Conservation (phyloP, 805 yeast species). For the Pichia exigua region DNA sequence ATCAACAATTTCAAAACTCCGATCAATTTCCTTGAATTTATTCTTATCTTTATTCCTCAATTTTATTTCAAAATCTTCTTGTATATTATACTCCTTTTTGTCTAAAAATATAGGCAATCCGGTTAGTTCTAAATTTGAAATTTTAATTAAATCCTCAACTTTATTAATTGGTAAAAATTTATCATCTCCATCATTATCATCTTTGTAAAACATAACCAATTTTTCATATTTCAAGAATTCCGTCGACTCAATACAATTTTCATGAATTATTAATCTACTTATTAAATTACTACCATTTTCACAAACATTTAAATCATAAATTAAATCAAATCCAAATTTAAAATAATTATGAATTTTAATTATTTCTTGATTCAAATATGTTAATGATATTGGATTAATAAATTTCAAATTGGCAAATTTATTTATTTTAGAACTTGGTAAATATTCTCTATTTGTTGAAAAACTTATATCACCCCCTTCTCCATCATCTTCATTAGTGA, state of each 20-base stretch:
- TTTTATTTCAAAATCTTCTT: conserved; percentile 16
- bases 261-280: conserved; percentile 42
- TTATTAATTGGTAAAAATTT: background rate
- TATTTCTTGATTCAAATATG: conserved; percentile 1
- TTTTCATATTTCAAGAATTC: conserved; percentile 49
- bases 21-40: conserved; percentile 16
- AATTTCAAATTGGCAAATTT: background rate
- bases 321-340: conserved; percentile 44
- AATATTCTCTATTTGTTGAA: conserved; percentile 3
- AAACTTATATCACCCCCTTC: background rate
- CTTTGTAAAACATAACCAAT: conserved; percentile 27
- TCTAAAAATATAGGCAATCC: conserved; percentile 25
- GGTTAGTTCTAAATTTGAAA: background rate
- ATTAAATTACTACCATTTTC: conserved; percentile 28
- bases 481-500: background rate
- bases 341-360: conserved; percentile 48
- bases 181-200: background rate
- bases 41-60: conserved; percentile 25
- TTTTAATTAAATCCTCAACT: background rate
- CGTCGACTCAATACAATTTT: conserved; percentile 43
- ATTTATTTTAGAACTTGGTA: conserved; percentile 1
- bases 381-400: background rate
- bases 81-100: conserved; percentile 27
- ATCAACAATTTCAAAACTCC: conserved; percentile 2
- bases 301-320: conserved; percentile 33